phyloP scores from a whole-genome alignment of 176 grass and related monocot genomes.

The Ensete ventricosum region DNA sequence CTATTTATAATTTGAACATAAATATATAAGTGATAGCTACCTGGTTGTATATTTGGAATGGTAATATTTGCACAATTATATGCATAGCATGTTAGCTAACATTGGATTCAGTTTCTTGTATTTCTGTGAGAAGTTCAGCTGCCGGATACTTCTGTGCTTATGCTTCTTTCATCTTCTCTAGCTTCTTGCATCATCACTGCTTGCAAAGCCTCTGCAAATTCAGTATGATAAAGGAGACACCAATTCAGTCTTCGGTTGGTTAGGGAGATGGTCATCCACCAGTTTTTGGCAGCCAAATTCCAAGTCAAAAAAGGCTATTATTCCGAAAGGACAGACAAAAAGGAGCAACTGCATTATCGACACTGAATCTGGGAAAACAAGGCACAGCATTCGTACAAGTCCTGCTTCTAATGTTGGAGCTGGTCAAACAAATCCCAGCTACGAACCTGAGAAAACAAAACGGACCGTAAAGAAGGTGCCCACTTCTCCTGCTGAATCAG shows the following conservation, averaged over 20 bases:
- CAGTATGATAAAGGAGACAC: conserved; percentile 53
- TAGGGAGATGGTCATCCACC: conserved; percentile 67
- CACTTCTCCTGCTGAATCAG: conserved; percentile 33
- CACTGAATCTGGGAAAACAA: conserved; percentile 83
- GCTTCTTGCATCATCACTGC: conserved; percentile 53
- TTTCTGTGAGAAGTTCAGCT: not conserved
- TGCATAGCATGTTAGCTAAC: not conserved
- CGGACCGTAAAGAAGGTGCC: conserved; percentile 38
- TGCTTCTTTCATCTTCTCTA: conserved; percentile 27
- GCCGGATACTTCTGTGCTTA: not conserved
- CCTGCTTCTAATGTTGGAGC: conserved; percentile 23
- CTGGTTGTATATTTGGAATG: not conserved
- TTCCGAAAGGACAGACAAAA: conserved; percentile 40
- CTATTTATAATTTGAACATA: not conserved
- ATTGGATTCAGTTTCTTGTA: not conserved
- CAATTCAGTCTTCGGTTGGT: conserved; percentile 69
- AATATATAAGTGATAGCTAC: not conserved
- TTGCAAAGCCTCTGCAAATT: conserved; percentile 43
- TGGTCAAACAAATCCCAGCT: conserved; percentile 32
- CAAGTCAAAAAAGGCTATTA: conserved; percentile 42
- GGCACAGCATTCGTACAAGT: conserved; percentile 41
- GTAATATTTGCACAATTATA: not conserved
- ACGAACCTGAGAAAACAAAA: conserved; percentile 59
- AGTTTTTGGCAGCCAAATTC: conserved; percentile 46
- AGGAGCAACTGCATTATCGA: conserved; percentile 61